A percentile compares a stretch with the other conserved stretches of the same genome.
phyloP scores from a whole-genome alignment of 2,329 filamentous ascomycete genomes.

The Cladosporium sp. region DNA sequence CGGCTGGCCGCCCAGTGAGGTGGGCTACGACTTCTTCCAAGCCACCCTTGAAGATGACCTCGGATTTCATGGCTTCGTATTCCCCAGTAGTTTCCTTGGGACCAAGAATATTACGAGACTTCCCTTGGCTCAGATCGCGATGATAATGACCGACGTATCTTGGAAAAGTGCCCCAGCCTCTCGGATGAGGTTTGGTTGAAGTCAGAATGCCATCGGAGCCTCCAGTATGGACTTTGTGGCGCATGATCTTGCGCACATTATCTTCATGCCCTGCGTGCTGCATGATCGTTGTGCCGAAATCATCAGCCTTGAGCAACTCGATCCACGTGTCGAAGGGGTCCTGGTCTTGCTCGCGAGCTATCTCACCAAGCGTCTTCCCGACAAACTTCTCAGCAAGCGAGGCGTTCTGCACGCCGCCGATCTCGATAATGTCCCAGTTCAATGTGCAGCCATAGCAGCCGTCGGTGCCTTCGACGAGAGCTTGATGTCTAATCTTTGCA shows the following conservation, averaged over 20 bases:
- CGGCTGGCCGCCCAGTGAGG: slow-evolving; percentile 29
- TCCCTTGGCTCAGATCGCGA: slow-evolving; percentile 27
- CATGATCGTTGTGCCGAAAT: slow-evolving; percentile 32
- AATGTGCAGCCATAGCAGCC: slow-evolving; percentile 31
- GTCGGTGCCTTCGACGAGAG: slow-evolving; percentile 29
- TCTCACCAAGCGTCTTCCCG: slow-evolving; percentile 31
- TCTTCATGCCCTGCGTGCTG: slow-evolving; percentile 31
- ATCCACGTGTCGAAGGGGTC: slow-evolving; percentile 32
- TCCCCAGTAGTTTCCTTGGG: slow-evolving; percentile 17
- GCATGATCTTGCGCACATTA: slow-evolving; percentile 33
- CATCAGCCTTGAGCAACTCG: slow-evolving; percentile 29
- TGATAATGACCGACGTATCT: slow-evolving; percentile 33
- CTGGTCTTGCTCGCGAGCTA: slow-evolving; percentile 26
- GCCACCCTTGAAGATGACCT: slow-evolving; percentile 31
- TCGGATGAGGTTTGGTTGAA: slow-evolving; percentile 31
- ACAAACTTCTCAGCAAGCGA: slow-evolving; percentile 26
- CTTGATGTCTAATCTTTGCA: slow-evolving; percentile 28
- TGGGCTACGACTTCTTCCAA: slow-evolving; percentile 32
- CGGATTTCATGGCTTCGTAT: slow-evolving; percentile 26
- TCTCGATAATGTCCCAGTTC: slow-evolving; percentile 32
- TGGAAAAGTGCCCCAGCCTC: slow-evolving; percentile 34
- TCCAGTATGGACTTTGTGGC: slow-evolving; percentile 29
- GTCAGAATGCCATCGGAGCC: slow-evolving; percentile 33
- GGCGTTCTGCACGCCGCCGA: slow-evolving; percentile 29
- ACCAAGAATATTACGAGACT: slow-evolving; percentile 27